Evolutionary conservation across 192 early-diverging fungal species (phyloP).

Genomic region (Coemansia sp.): DNA sequence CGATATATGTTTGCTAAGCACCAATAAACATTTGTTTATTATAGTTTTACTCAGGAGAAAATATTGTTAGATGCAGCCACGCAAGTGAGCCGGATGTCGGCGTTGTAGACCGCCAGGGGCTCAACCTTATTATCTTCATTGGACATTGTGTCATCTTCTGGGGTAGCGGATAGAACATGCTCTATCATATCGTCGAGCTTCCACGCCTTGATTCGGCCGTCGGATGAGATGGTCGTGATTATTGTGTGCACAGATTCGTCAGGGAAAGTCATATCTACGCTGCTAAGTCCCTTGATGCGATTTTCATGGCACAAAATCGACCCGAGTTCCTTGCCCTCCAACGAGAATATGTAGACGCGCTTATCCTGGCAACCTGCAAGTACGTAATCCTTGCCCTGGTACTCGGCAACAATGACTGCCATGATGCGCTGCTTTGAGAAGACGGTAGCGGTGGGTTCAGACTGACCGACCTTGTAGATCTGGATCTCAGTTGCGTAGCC

Average conservation of each 20-base stretch:
- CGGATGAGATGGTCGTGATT: constrained; percentile 64
- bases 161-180: neutral
- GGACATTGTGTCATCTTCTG: constrained; percentile 1
- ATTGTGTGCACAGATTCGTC: constrained; percentile 40
- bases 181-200: constrained; percentile 56
- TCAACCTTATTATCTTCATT: constrained; percentile 8
- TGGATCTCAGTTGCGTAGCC: constrained; percentile 45
- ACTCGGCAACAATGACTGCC: constrained; percentile 18
- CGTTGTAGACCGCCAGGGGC: constrained; percentile 57
- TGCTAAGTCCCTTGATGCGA: constrained; percentile 39
- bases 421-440: constrained; percentile 44
- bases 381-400: constrained; percentile 24
- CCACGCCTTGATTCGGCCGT: constrained; percentile 72
- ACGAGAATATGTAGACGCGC: constrained; percentile 39
- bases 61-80: constrained; percentile 26
- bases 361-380: constrained; percentile 52
- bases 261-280: constrained; percentile 30
- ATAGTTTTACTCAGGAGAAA: constrained; percentile 3
- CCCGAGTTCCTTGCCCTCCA: constrained; percentile 34
- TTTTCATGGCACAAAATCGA: constrained; percentile 34
- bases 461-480: constrained; percentile 38
- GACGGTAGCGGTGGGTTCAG: constrained; percentile 33
- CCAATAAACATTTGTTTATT: neutral
- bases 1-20: no score
- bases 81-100: constrained; percentile 61